A percentile compares a stretch with the other conserved stretches of the same genome.
Conservation (phyloP, 495 filamentous ascomycete genomes). For the Neurospora sp. region DNA sequence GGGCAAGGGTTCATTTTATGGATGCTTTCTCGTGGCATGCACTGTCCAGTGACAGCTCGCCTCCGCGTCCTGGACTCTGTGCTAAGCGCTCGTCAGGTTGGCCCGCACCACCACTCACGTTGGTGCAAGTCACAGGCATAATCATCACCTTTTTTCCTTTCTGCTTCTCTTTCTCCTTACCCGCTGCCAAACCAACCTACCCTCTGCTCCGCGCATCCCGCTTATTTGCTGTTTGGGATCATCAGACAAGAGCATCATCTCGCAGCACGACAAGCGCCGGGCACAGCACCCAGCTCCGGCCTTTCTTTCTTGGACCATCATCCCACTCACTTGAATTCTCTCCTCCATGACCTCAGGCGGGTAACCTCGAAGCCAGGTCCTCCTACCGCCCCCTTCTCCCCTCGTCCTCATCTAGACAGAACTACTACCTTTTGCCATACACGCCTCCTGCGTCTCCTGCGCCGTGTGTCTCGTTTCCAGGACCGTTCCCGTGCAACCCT, state of each 20-base stretch:
- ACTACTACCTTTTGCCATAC: conserved; percentile 3
- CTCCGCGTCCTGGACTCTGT: neutral
- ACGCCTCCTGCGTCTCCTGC: conserved; percentile 26
- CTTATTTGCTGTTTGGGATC: neutral
- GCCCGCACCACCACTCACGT: conserved; percentile 5
- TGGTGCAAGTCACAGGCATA: neutral
- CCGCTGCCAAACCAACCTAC: conserved; percentile 3
- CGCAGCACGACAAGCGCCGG: conserved; percentile 28
- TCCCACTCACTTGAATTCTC: neutral
- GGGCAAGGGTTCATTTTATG: conserved; percentile 19
- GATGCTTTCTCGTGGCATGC: conserved; percentile 4
- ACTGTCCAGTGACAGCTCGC: conserved; percentile 24
- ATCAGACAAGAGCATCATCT: conserved; percentile 3
- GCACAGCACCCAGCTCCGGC: conserved; percentile 6
- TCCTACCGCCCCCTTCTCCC: conserved; percentile 21
- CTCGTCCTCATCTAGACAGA: conserved; percentile 6
- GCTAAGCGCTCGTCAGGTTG: conserved; percentile 24
- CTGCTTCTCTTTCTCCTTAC: conserved; percentile 3
- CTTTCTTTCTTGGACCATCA: conserved; percentile 1
- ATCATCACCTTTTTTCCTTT: conserved; percentile 4
- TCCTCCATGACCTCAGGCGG: conserved; percentile 17
- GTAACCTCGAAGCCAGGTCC: conserved; percentile 11
- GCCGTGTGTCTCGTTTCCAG: conserved; percentile 21
- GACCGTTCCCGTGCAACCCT: conserved; percentile 18
- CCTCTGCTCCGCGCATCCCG: neutral